Conservation (phyloP, 2,329 filamentous ascomycete species). For the Thelonectria blattea region DNA sequence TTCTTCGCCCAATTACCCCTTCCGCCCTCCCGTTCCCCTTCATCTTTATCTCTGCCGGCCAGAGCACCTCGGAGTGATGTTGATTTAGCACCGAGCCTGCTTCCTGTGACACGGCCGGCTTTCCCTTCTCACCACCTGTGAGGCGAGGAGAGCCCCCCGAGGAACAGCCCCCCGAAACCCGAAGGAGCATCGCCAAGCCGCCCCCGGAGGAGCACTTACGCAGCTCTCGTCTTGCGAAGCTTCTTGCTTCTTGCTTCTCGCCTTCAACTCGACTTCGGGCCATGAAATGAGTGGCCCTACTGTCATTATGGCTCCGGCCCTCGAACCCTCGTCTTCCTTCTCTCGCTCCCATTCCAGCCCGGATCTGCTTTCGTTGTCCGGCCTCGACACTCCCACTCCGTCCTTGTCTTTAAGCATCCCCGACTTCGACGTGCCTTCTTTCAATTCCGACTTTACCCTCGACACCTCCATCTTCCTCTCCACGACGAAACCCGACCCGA, state of each 20-base stretch:
- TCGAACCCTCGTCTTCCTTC: slow-evolving; percentile 41
- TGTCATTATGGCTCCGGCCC: slow-evolving; percentile 48
- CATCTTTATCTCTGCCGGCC: slow-evolving; percentile 36
- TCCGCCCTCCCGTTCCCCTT: slow-evolving; percentile 14
- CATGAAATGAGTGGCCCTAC: slow-evolving; percentile 47
- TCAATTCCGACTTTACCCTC: slow-evolving; percentile 58
- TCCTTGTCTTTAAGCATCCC: slow-evolving; percentile 40
- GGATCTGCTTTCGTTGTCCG: slow-evolving; percentile 40
- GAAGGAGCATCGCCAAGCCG: slow-evolving; percentile 25
- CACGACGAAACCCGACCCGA: slow-evolving; percentile 25
- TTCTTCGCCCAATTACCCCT: slow-evolving; percentile 13
- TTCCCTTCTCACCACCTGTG: slow-evolving; percentile 15
- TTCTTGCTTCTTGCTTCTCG: slow-evolving; percentile 20
- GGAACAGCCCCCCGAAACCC: slow-evolving; percentile 8
- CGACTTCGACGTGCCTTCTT: slow-evolving; percentile 58
- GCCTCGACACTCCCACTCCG: slow-evolving; percentile 35
- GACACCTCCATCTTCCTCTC: slow-evolving; percentile 53
- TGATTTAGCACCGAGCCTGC: slow-evolving; percentile 30
- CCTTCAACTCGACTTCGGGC: slow-evolving; percentile 19
- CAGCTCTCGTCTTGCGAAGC: slow-evolving; percentile 28
- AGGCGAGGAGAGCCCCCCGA: slow-evolving; percentile 7
- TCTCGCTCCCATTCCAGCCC: slow-evolving; percentile 45
- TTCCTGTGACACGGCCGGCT: slow-evolving; percentile 34
- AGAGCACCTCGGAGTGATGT: slow-evolving; percentile 39
- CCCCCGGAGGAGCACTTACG: slow-evolving; percentile 13